phyloP scores from a whole-genome alignment of 495 filamentous ascomycete species.

The Neurospora sp. region DNA sequence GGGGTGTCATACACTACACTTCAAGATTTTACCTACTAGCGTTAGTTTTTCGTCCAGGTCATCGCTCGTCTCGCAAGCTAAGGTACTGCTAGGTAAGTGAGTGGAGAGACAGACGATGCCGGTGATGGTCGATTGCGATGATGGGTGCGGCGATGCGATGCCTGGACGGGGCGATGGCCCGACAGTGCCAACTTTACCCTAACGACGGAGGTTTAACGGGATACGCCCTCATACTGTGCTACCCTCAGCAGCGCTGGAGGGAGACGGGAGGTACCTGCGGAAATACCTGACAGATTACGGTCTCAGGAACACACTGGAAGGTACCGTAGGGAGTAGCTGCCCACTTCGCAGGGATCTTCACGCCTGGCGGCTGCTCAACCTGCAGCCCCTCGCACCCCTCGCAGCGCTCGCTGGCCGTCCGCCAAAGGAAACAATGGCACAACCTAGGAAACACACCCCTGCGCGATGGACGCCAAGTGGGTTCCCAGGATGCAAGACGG shows the following conservation, averaged over 20 bases:
- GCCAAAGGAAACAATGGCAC: background rate
- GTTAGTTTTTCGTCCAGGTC: background rate
- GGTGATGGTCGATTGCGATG: background rate
- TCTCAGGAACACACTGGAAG: background rate
- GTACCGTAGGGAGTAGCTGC: slow-evolving; percentile 1
- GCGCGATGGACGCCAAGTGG: background rate
- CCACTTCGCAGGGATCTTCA: slow-evolving; percentile 15
- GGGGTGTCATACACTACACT: background rate
- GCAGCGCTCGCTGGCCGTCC: background rate
- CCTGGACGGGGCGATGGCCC: background rate
- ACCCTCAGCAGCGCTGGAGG: background rate
- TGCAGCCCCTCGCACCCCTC: slow-evolving; percentile 2
- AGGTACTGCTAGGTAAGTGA: background rate
- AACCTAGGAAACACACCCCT: background rate
- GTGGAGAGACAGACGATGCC: background rate
- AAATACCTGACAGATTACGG: background rate
- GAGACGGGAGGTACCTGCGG: background rate
- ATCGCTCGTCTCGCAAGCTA: background rate
- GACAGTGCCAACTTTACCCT: background rate
- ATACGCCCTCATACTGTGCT: background rate
- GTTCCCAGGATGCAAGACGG: background rate
- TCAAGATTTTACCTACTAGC: background rate
- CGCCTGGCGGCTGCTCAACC: slow-evolving; percentile 8
- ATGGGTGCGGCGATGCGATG: background rate
- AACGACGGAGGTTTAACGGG: background rate